Base-by-base conservation (phyloP, 1,139 yeast species). In the Magnusiomyces clavatus region DNA sequence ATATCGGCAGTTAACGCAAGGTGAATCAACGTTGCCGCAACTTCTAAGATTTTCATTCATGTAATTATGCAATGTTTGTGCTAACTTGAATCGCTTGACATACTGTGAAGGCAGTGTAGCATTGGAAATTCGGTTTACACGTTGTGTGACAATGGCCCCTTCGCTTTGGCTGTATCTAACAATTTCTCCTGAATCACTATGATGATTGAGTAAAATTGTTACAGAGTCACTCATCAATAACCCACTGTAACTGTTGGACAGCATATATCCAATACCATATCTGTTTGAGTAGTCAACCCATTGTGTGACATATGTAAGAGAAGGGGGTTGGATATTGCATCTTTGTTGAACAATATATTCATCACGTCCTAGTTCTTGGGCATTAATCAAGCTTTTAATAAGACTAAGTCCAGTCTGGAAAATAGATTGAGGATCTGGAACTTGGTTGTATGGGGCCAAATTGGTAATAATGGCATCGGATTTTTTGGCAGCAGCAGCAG, bases 271-370 rank as follows among this genome's bases (percentile, higher is more conserved):
- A 63, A 94, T 85, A 0, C 99, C 99, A 68, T 90, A 95, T 65
- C 86, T 88, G 71, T 90, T 89, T 43, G 96, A 86, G 67, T 92
- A 92, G 68, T 94, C 98, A 35, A 94, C 98, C 99, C 99, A 94
- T 67, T 90, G 90, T 57, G 95, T 85, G 49, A 92, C 83, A 57
- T 87, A 80, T 8, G 63, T 47, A 6, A 49, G 48, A n/a, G 48
- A 45, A 1, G 56, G 56, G 11, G 40, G 29, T 16, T 37, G 14
- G 6, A 37, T 14, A 6, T 37, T 20, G 20, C 6, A 17, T 20
- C 42, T n/a, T 11, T 39, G 42, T 39, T 14, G 17, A 39, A 17
- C 17, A 39, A 39, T 39, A 39, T 39, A 39, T 6, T 39, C 17
- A n/a, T 39, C 42, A 6, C 42, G 16, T 3, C 16, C 42, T 12